Evolutionary conservation across 2,329 filamentous ascomycete genomes (phyloP).

Genomic region (Cephalotrichum gorgonifer): DNA sequence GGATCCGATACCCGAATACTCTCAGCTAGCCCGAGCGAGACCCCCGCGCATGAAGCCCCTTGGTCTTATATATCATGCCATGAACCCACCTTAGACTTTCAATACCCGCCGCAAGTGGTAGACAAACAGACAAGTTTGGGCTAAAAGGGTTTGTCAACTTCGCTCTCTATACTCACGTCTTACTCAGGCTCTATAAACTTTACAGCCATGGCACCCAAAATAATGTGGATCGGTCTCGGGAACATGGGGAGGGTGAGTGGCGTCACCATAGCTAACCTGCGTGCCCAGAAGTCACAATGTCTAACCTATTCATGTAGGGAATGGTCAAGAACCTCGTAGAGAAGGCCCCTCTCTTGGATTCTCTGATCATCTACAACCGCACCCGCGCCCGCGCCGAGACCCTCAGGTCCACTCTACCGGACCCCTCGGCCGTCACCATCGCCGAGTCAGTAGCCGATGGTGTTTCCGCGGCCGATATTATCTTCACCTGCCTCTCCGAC

Average conservation of each 20-base stretch:
- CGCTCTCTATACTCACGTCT: conserved; percentile 32
- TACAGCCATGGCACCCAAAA: conserved; percentile 41
- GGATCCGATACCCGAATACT: too few species aligned
- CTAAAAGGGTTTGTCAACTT: background rate
- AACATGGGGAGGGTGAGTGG: conserved; percentile 74
- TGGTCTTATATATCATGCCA: background rate
- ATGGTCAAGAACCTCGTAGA: conserved; percentile 77
- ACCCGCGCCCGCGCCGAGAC: conserved; percentile 56
- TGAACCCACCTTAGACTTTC: too few species aligned
- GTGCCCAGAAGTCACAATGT: conserved; percentile 10
- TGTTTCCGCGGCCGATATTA: conserved; percentile 59
- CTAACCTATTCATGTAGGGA: conserved; percentile 41
- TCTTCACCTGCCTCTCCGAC: conserved; percentile 74
- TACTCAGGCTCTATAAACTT: conserved; percentile 33
- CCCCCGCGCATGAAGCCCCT: too few species aligned
- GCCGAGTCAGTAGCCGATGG: conserved; percentile 55
- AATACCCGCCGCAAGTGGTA: too few species aligned
- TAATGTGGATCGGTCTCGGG: conserved; percentile 75
- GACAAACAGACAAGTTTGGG: too few species aligned
- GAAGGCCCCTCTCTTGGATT: conserved; percentile 61
- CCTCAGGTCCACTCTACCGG: conserved; percentile 48
- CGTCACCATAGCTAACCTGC: background rate
- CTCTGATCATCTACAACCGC: conserved; percentile 73
- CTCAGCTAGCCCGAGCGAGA: too few species aligned
- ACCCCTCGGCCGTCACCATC: conserved; percentile 49